A percentile compares a stretch with the other conserved stretches of the same genome.
phyloP scores from a whole-genome alignment of 2,329 filamentous ascomycete species.

The Fusarium denticulatum region DNA sequence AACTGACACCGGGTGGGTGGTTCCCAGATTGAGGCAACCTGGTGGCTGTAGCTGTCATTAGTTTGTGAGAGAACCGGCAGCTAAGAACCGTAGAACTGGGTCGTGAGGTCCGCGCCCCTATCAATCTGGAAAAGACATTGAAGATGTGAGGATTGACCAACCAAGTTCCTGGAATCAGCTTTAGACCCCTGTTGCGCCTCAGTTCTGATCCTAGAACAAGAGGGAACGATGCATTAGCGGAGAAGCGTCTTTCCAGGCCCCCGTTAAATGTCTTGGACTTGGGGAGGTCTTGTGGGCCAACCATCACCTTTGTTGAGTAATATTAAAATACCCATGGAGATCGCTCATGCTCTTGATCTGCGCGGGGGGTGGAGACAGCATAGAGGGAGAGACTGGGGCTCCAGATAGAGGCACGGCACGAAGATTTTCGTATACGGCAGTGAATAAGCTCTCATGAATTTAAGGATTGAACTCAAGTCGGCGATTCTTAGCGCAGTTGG shows the following conservation, averaged over 20 bases:
- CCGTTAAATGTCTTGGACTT: constrained; percentile 23
- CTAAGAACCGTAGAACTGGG: constrained; percentile 4
- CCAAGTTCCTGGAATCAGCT: constrained; percentile 13
- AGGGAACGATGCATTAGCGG: constrained; percentile 9
- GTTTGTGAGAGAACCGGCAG: not conserved
- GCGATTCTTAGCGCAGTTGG: constrained; percentile 7
- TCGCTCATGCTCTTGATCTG: constrained; percentile 1
- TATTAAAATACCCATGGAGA: constrained; percentile 1
- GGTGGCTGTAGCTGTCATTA: constrained; percentile 1
- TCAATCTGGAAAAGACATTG: constrained; percentile 37
- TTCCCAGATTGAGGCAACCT: not conserved
- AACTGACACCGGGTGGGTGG: not conserved
- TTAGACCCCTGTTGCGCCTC: constrained; percentile 27
- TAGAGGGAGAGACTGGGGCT: not conserved
- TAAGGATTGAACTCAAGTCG: not conserved
- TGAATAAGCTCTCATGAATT: not conserved
- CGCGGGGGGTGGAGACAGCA: not conserved
- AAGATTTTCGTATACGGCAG: constrained; percentile 1
- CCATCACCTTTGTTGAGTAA: constrained; percentile 20
- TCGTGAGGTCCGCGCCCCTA: constrained; percentile 17
- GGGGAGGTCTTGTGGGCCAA: constrained; percentile 6
- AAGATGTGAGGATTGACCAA: constrained; percentile 38
- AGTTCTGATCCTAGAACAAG: constrained; percentile 18
- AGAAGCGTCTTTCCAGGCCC: constrained; percentile 27
- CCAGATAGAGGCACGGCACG: constrained; percentile 3